phyloP scores from a whole-genome alignment of 768 basidiomycete genomes.

The Infundibulicybe gibba region DNA sequence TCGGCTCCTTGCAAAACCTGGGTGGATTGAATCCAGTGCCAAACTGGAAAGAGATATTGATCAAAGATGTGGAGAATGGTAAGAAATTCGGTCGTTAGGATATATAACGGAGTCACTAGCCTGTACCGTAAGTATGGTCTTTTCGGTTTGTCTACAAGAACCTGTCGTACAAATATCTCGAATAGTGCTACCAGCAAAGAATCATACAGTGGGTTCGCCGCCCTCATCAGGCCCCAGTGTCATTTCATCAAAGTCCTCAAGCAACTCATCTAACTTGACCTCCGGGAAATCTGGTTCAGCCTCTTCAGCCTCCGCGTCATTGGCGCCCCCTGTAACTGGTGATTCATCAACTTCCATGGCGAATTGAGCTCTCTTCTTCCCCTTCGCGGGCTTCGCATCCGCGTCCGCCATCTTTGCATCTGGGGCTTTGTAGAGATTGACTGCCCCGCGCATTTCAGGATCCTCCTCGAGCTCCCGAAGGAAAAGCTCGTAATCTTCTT shows the following conservation, averaged over 20 bases:
- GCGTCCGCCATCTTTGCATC: conserved; percentile 53
- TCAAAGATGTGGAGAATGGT: conserved; percentile 3
- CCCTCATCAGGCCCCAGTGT: conserved; percentile 52
- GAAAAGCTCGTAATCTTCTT: conserved; percentile 96
- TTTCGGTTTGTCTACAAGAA: neutral
- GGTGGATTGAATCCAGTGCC: conserved; percentile 4
- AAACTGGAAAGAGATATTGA: conserved; percentile 5
- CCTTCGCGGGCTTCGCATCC: conserved; percentile 27
- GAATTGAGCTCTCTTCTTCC: conserved; percentile 44
- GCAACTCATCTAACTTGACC: conserved; percentile 75
- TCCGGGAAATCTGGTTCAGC: conserved; percentile 89
- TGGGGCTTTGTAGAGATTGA: conserved; percentile 80
- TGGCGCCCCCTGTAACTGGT: conserved; percentile 19
- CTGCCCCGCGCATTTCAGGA: conserved; percentile 79
- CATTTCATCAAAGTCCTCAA: conserved; percentile 93
- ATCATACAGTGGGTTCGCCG: conserved; percentile 9
- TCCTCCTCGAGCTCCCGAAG: conserved; percentile 93
- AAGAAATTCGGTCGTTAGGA: conserved; percentile 3
- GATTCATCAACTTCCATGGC: conserved; percentile 70
- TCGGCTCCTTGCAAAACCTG: conserved; percentile 21
- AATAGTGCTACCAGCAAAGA: neutral
- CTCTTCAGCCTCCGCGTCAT: conserved; percentile 37
- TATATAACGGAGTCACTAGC: too few relatives aligned
- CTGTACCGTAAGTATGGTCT: neutral
- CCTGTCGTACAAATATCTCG: neutral